A percentile compares a stretch with the other conserved stretches of the same genome.
phyloP scores from a whole-genome alignment of 495 filamentous ascomycete species.

The Penicilliopsis zonata region DNA sequence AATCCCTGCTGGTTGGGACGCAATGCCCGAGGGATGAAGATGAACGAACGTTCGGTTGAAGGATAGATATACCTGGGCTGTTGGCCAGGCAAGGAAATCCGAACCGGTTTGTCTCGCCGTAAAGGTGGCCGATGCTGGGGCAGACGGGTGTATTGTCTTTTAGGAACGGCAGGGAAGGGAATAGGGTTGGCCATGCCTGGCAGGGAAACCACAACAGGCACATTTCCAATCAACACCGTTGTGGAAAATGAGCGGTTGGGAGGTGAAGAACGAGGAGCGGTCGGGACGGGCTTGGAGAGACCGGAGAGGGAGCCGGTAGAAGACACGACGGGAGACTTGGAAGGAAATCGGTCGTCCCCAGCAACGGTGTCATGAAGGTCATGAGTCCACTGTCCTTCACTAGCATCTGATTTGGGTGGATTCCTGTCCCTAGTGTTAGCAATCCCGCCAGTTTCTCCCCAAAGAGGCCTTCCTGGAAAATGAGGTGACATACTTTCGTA shows the following conservation, averaged over 20 bases:
- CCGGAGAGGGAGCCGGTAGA: slow-evolving; percentile 8
- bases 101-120: slow-evolving; percentile 90
- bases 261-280: slow-evolving; percentile 34
- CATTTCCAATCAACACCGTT: slow-evolving; percentile 59
- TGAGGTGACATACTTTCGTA: slow-evolving; percentile 20
- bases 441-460: slow-evolving; percentile 1
- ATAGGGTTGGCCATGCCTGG: slow-evolving; percentile 61
- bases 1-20: slow-evolving; percentile 83
- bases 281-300: slow-evolving; percentile 22
- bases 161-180: slow-evolving; percentile 55
- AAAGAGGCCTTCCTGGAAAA: not conserved
- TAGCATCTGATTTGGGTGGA: slow-evolving; percentile 60
- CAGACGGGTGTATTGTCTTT: slow-evolving; percentile 81
- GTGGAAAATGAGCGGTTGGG: slow-evolving; percentile 59
- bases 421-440: slow-evolving; percentile 45
- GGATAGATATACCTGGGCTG: slow-evolving; percentile 83
- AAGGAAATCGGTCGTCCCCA: slow-evolving; percentile 25
- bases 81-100: slow-evolving; percentile 76
- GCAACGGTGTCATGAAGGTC: slow-evolving; percentile 85
- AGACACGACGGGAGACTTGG: slow-evolving; percentile 10
- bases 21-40: slow-evolving; percentile 92
- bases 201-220: slow-evolving; percentile 71
- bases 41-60: slow-evolving; percentile 79
- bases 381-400: slow-evolving; percentile 78
- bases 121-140: slow-evolving; percentile 92